These are phyloP conservation scores for Xylariaceae sp. DNA, from an alignment of 2,329 filamentous ascomycete genomes.

Conservation along the genomic window DNA sequence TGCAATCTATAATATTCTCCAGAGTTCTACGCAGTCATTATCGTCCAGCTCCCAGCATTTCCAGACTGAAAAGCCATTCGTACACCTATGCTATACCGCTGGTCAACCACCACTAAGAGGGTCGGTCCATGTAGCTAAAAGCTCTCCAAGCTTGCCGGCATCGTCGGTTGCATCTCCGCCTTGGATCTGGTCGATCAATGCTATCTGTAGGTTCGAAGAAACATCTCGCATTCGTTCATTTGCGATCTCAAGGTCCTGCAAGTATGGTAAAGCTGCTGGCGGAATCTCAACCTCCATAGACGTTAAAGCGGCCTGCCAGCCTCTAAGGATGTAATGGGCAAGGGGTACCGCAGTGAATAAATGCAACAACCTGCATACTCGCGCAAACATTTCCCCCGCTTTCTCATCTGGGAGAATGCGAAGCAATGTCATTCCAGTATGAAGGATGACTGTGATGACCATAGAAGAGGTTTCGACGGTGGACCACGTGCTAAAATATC, in stretches of 20 bases:
- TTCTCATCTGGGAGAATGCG: constrained; percentile 6
- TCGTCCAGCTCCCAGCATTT: too few relatives aligned
- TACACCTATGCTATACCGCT: too few relatives aligned
- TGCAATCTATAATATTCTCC: too few relatives aligned
- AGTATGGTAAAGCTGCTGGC: constrained; percentile 7
- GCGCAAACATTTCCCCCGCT: constrained; percentile 5
- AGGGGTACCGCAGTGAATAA: constrained; percentile 6
- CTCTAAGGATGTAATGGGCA: constrained; percentile 11
- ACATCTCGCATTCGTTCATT: neutral
- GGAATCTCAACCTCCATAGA: constrained; percentile 8
- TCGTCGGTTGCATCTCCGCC: neutral
- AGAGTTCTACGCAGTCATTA: too few relatives aligned
- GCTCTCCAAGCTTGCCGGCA: constrained; percentile 9
- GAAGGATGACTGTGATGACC: constrained; percentile 7
- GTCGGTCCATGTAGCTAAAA: constrained; percentile 1
- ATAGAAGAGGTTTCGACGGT: constrained; percentile 8
- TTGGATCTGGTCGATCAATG: neutral
- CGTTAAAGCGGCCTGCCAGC: constrained; percentile 13
- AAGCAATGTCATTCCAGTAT: constrained; percentile 8
- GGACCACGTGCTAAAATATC: constrained; percentile 12
- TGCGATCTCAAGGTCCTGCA: constrained; percentile 1
- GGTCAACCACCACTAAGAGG: too few relatives aligned
- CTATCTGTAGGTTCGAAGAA: constrained; percentile 4
- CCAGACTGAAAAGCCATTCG: too few relatives aligned
- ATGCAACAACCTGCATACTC: constrained; percentile 10